Base-by-base conservation (phyloP, 2,329 filamentous ascomycete genomes). In the Fusarium torreyae region DNA sequence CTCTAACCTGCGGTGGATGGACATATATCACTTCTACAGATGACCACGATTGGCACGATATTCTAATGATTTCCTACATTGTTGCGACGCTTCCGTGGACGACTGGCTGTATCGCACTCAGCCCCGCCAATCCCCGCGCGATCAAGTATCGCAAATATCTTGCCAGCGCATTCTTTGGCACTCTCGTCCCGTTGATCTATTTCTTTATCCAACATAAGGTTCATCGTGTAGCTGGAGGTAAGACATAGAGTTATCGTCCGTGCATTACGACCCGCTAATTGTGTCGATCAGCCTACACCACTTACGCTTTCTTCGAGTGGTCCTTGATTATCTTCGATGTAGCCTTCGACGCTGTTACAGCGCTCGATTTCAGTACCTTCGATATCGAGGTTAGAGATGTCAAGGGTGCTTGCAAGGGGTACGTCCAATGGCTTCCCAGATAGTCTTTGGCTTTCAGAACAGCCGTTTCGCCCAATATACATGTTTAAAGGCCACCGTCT, bases 161-260 rank as follows among this genome's bases (percentile, higher is more conserved):
- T 55, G 94, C 92, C 6, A 85, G 88, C 33, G 86, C 90, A 40
- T 99, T 99, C 83, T 99, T 98, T 76, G 93, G 91, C 53, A 97
- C 94, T 6, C 86, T 99, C 31, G 87, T 98, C 48, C 94, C 94
- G 31, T 84, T 99, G 78, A 87, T 98, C 20, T 98, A 98, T 84
- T 99, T 94, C 79, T 99, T 98, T 79, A 97, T 99, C 69, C 96
- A 98, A 80, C 96, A 99, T 85, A 99, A 99, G 81, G 93, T 99
- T 53, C 94, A 99, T 79, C 93, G 91, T 63, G 89, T 98, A 66
- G 86, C 96, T 61, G 96, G 96, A 86, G 96, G 95, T 98, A 85
- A 80, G 90, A 61, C 36, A 54, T 43, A 36, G 34, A 33, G 50
- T 10, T 22, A 55, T 45, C 48, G 36, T 24, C 44, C 33, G 15